These are phyloP conservation scores for Musa balbisiana DNA, from an alignment of 202 grass and related monocot genomes.

Conservation along the genomic window DNA sequence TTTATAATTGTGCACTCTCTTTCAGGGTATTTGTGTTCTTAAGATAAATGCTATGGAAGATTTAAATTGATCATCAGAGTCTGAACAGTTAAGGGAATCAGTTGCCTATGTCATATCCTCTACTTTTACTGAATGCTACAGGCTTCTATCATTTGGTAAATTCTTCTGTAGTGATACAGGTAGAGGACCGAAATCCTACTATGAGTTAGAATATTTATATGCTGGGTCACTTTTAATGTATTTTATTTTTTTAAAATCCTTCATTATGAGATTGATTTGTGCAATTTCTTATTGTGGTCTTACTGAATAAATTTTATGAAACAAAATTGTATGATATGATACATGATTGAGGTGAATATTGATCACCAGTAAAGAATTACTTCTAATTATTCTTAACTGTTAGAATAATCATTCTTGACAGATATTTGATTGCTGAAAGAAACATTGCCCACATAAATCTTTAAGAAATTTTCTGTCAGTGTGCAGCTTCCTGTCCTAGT, in stretches of 20 bases:
- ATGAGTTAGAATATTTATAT: neutral
- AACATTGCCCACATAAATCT: conserved; percentile 3
- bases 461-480: conserved; percentile 65
- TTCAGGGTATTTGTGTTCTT: no score
- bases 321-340: neutral
- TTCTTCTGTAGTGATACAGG: no score
- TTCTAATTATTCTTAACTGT: neutral
- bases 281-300: neutral
- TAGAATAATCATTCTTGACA: neutral
- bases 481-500: conserved; percentile 77
- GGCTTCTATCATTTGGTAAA: no score
- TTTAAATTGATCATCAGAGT: no score
- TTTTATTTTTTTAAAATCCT: neutral
- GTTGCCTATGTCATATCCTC: no score
- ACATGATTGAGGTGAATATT: no score
- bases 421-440: neutral
- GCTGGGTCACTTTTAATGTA: neutral
- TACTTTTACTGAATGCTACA: no score
- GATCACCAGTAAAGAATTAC: neutral
- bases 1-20: no score
- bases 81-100: no score
- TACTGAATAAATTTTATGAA: neutral
- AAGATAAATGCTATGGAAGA: no score
- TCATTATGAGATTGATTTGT: neutral
- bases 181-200: neutral